phyloP scores from a whole-genome alignment of 176 grass and related monocot genomes.

The Rhynchospora pubera region DNA sequence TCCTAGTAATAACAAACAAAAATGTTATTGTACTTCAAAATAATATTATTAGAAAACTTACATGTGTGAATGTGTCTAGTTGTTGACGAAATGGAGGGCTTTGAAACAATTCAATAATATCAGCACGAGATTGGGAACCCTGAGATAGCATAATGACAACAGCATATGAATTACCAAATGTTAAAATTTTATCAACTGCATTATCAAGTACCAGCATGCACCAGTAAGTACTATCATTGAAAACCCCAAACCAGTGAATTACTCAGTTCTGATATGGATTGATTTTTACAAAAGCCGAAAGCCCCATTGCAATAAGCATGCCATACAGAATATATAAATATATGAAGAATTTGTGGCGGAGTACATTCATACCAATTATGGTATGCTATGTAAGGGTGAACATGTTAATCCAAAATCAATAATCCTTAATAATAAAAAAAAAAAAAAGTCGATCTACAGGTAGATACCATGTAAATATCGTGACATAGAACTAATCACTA shows the following conservation, averaged over 20 bases:
- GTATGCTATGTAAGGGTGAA: not conserved
- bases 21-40: too few species aligned
- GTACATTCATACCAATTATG: not conserved
- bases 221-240: not conserved
- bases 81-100: slow-evolving; percentile 90
- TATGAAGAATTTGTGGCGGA: not conserved
- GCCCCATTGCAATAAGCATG: not conserved
- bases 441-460: not conserved
- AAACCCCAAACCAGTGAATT: not conserved
- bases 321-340: not conserved
- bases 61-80: slow-evolving; percentile 86
- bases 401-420: not conserved
- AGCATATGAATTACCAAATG: not conserved
- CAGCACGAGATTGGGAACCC: slow-evolving; percentile 62
- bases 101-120: slow-evolving; percentile 88
- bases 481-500: not conserved
- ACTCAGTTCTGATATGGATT: not conserved
- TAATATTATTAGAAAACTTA: slow-evolving; percentile 34
- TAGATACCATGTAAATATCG: not conserved
- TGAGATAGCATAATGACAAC: slow-evolving; percentile 36
- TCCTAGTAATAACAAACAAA: slow-evolving; percentile 18
- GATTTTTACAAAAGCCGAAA: not conserved
- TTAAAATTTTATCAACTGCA: not conserved
- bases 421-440: not conserved
- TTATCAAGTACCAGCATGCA: not conserved